Percentiles rank a stretch among this genome's conserved stretches.
Conservation (phyloP, 108 stramenopile genomes). For the Poteriospumella lacustris region DNA sequence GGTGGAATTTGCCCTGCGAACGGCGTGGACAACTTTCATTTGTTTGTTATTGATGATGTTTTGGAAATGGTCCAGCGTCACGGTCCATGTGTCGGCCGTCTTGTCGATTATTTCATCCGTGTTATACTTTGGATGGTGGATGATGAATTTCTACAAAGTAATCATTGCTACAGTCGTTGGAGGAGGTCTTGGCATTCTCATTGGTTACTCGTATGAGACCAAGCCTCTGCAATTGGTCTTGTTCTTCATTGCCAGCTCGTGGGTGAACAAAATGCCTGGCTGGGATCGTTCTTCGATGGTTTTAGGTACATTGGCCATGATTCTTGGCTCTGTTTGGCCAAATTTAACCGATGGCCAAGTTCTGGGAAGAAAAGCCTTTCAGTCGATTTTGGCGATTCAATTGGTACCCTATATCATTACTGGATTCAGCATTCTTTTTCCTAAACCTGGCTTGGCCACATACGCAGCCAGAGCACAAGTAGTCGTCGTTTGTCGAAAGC, state of each 20-base stretch:
- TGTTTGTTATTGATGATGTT: not conserved
- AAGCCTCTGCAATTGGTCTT: not conserved
- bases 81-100: not conserved
- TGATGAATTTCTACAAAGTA: not conserved
- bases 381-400: not conserved
- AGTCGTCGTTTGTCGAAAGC: not conserved
- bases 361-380: not conserved
- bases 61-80: not conserved
- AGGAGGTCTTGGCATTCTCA: not conserved
- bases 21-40: not conserved
- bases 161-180: not conserved
- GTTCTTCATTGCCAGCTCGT: not conserved
- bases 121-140: not conserved
- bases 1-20: not conserved
- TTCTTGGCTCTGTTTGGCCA: not conserved
- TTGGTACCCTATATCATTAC: not conserved
- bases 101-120: not conserved
- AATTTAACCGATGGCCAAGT: not conserved
- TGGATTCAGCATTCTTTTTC: not conserved
- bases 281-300: not conserved
- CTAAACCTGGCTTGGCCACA: not conserved
- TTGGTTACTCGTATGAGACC: not conserved
- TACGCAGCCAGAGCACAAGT: not conserved
- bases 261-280: not conserved
- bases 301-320: not conserved